Percentiles rank a stretch among this genome's conserved stretches.
These are phyloP conservation scores for Penicillium sp. DNA, from an alignment of 2,329 filamentous ascomycete genomes.

Conservation along the genomic window DNA sequence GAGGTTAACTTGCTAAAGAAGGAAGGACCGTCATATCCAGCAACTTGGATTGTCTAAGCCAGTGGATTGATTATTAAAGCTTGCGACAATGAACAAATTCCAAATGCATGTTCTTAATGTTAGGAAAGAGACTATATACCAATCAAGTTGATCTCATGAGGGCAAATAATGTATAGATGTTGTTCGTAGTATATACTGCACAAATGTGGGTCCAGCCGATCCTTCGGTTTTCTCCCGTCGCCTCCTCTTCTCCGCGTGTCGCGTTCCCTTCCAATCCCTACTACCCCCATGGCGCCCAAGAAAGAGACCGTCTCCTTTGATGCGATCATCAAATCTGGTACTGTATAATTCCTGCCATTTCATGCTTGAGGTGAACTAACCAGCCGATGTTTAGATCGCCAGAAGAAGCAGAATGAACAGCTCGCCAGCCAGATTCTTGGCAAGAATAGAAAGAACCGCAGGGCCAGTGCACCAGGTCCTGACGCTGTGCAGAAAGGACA, in stretches of 20 bases:
- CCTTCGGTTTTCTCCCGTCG: background rate
- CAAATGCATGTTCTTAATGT: too few relatives aligned
- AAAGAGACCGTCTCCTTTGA: constrained; percentile 41
- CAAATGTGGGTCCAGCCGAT: background rate
- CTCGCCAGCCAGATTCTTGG: constrained; percentile 57
- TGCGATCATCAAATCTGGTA: constrained; percentile 49
- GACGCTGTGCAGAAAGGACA: constrained; percentile 38
- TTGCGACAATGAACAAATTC: too few relatives aligned
- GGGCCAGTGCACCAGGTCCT: constrained; percentile 44
- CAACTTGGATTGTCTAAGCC: too few relatives aligned
- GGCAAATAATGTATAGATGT: too few relatives aligned
- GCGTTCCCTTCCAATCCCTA: background rate
- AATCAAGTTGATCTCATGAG: too few relatives aligned
- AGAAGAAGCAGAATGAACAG: constrained; percentile 51
- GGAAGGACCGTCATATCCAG: too few relatives aligned
- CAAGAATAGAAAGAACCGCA: constrained; percentile 39
- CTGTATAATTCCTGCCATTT: constrained; percentile 7
- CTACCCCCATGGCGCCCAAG: constrained; percentile 21
- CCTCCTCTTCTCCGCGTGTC: background rate
- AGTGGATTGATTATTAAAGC: too few relatives aligned
- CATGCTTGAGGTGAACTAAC: constrained; percentile 8
- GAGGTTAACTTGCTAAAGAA: too few relatives aligned
- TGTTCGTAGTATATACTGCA: too few relatives aligned
- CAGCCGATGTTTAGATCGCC: constrained; percentile 39
- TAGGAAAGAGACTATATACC: too few relatives aligned